Evolutionary conservation across 164 flowering plant genomes (phyloP).

Genomic region (Aristolochia fimbriata): DNA sequence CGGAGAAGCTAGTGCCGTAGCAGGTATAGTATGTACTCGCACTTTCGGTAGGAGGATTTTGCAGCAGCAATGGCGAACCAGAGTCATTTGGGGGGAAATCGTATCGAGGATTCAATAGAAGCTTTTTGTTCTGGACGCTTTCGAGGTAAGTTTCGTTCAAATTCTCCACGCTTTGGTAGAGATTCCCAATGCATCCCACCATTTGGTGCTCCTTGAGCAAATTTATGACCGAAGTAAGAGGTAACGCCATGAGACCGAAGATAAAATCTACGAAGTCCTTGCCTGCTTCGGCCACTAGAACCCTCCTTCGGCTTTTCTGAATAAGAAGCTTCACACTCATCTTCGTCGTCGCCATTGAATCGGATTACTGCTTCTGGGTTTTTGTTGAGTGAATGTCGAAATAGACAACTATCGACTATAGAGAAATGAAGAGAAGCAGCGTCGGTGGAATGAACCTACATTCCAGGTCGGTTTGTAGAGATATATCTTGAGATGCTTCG

Average conservation of each 20-base stretch:
- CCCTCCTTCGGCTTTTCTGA: slow-evolving; percentile 5
- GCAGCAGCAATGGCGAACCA: neutral
- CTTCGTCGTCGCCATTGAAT: too few species aligned
- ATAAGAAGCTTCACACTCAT: slow-evolving; percentile 7
- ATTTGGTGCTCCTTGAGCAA: slow-evolving; percentile 47
- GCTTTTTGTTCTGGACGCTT: neutral
- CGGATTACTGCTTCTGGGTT: too few species aligned
- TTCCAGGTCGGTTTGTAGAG: too few species aligned
- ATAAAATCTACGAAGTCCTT: slow-evolving; percentile 59
- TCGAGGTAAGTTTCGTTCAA: neutral
- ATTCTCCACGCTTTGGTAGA: neutral
- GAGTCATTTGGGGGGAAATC: neutral
- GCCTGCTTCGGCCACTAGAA: slow-evolving; percentile 42
- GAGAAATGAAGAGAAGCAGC: too few species aligned
- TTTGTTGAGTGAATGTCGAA: too few species aligned
- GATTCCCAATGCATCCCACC: slow-evolving; percentile 30
- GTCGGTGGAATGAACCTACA: too few species aligned
- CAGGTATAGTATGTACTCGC: neutral
- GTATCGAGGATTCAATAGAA: neutral
- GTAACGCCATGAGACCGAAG: slow-evolving; percentile 33
- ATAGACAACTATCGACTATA: too few species aligned
- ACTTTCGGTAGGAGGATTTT: neutral
- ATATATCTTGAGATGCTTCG: too few species aligned
- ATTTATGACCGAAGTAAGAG: neutral
- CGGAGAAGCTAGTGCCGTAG: too few species aligned